phyloP scores from a whole-genome alignment of 1,284 basidiomycete species.

The Ceratobasidium papillatum region DNA sequence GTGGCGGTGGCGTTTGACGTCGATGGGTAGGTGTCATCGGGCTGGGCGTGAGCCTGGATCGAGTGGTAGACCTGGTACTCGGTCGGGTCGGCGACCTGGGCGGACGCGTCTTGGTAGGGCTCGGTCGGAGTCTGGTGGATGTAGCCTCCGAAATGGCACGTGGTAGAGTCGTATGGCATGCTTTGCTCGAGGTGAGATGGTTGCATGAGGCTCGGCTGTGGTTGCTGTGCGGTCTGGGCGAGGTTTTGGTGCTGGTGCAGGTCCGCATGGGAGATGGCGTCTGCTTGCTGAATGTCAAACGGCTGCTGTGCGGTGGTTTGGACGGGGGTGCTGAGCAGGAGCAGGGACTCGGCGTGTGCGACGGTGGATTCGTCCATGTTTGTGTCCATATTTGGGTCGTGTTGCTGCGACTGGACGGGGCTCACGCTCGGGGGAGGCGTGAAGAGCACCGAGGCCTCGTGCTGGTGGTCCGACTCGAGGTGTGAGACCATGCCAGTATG shows the following conservation, averaged over 20 bases:
- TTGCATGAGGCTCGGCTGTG: conserved; percentile 3
- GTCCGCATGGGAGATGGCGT: neutral
- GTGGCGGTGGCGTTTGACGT: conserved; percentile 15
- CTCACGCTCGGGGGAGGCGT: conserved; percentile 21
- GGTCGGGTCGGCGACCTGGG: neutral
- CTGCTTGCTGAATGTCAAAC: conserved; percentile 18
- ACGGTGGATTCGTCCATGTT: conserved; percentile 17
- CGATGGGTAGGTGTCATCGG: neutral
- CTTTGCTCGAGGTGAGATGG: conserved; percentile 20
- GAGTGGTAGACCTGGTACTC: neutral
- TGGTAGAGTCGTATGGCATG: conserved; percentile 11
- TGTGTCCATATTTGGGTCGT: neutral
- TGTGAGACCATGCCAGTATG: neutral
- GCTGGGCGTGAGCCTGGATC: neutral
- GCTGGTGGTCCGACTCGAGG: neutral
- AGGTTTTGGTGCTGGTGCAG: neutral
- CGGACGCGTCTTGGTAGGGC: conserved; percentile 2
- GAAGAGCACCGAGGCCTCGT: conserved; percentile 1
- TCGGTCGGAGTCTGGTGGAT: conserved; percentile 16
- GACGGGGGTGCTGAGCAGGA: conserved; percentile 19
- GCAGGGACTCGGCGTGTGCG: conserved; percentile 26
- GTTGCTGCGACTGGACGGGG: neutral
- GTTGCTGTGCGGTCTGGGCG: neutral
- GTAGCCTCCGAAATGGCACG: conserved; percentile 13
- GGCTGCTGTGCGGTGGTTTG: neutral